Evolutionary conservation across 1,139 yeast genomes (phyloP).

Genomic region (Pichia inconspicua): DNA sequence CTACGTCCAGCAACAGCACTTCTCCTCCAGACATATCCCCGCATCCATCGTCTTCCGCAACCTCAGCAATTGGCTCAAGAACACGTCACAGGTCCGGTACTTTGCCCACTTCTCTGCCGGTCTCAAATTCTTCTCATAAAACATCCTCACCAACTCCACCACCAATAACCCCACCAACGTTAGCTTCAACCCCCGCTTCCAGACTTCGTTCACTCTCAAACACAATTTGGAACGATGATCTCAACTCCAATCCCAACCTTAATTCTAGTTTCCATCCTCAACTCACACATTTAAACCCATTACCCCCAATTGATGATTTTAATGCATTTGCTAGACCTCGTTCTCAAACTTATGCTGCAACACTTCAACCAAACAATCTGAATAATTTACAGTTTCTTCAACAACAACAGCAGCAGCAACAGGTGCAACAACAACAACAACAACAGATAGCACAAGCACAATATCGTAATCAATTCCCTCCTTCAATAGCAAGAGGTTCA

Average conservation of each 20-base stretch:
- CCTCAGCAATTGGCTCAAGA: constrained; percentile 27
- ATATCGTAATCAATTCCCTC: constrained; percentile 4
- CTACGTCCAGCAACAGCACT: not conserved
- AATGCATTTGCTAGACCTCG: constrained; percentile 27
- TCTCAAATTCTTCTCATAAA: not conserved
- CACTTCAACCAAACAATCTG: not conserved
- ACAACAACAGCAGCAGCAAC: constrained; percentile 10
- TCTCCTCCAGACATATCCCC: not conserved
- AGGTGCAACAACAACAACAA: constrained; percentile 17
- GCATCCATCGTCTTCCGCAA: not conserved
- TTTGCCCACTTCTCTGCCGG: constrained; percentile 35
- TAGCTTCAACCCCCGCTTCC: not conserved
- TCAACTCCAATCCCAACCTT: too few relatives aligned
- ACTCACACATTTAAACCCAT: not conserved
- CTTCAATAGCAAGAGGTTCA: constrained; percentile 10
- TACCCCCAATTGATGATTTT: not conserved
- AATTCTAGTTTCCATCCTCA: not conserved
- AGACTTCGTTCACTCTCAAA: not conserved
- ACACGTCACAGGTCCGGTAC: constrained; percentile 53
- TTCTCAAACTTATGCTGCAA: constrained; percentile 32
- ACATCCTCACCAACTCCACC: not conserved
- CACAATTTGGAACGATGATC: not conserved
- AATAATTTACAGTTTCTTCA: not conserved
- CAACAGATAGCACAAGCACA: constrained; percentile 1
- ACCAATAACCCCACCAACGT: not conserved